These are phyloP conservation scores for Leersia perrieri DNA, from an alignment of 176 grass and related monocot genomes.

Conservation along the genomic window DNA sequence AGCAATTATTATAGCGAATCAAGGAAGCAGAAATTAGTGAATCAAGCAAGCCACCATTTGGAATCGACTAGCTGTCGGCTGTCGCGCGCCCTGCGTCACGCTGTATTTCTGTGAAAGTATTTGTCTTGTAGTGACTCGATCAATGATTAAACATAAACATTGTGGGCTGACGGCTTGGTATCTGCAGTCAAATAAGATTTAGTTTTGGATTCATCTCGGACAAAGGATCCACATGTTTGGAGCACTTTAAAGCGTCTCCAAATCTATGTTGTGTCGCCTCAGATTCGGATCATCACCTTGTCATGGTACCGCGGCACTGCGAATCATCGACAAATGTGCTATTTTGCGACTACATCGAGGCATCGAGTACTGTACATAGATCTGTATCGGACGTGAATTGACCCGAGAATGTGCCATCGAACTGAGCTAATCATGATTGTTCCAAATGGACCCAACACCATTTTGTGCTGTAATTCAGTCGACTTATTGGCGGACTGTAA, in stretches of 20 bases:
- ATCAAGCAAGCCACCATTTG: too few relatives aligned
- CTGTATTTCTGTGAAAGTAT: too few relatives aligned
- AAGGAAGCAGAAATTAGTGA: too few relatives aligned
- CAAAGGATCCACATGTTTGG: constrained; percentile 4
- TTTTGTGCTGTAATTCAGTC: not conserved
- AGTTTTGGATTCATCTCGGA: constrained; percentile 12
- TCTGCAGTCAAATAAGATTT: not conserved
- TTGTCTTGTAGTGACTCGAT: constrained; percentile 12
- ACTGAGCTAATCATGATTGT: constrained; percentile 16
- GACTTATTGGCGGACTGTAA: too few relatives aligned
- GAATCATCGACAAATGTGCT: constrained; percentile 33
- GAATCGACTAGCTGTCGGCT: too few relatives aligned
- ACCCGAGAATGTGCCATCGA: constrained; percentile 13
- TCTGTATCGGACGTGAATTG: constrained; percentile 19
- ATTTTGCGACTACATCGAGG: constrained; percentile 12
- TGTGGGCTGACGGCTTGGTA: constrained; percentile 4
- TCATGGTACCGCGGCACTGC: not conserved
- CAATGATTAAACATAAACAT: constrained; percentile 16
- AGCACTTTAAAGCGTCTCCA: not conserved
- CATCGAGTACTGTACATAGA: not conserved
- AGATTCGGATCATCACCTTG: constrained; percentile 1
- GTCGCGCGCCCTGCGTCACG: not conserved
- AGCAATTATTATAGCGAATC: too few relatives aligned
- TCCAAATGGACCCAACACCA: constrained; percentile 40
- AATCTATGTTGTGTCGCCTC: constrained; percentile 11